Evolutionary conservation across 192 early-diverging fungal genomes (phyloP).

Genomic region (Mortierella claussenii): DNA sequence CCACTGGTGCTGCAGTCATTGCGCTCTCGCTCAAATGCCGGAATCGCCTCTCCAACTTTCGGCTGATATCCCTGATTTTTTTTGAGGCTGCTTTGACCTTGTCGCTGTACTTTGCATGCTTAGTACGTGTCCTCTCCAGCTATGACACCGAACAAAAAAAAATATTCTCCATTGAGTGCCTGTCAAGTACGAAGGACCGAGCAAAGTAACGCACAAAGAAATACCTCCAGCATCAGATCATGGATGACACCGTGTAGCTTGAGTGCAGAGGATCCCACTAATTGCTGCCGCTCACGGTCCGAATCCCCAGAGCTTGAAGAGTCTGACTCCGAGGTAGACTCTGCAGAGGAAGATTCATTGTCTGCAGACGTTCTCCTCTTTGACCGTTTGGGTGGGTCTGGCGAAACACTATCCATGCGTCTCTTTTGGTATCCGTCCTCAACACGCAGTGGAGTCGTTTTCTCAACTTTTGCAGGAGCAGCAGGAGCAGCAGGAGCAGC

Average conservation of each 20-base stretch:
- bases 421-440: neutral
- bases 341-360: conserved; percentile 1
- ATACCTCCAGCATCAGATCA: conserved; percentile 43
- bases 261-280: neutral
- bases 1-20: neutral
- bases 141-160: too few species aligned
- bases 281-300: conserved; percentile 1
- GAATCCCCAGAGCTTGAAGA: conserved; percentile 24
- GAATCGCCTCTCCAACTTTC: conserved; percentile 30
- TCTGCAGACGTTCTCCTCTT: neutral
- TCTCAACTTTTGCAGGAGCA: neutral
- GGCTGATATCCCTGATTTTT: conserved; percentile 27
- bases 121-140: conserved; percentile 36
- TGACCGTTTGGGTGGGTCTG: neutral
- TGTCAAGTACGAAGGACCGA: too few species aligned
- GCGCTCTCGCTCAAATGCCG: conserved; percentile 20
- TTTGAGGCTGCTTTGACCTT: conserved; percentile 21
- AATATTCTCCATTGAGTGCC: too few species aligned
- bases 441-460: neutral
- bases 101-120: conserved; percentile 38
- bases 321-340: conserved; percentile 16
- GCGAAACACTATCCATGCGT: neutral
- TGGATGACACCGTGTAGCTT: conserved; percentile 34
- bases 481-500: neutral
- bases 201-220: too few species aligned